Percentiles rank a stretch among this genome's conserved stretches.
phyloP scores from a whole-genome alignment of 192 early-diverging fungal genomes.

The Umbelopsis sp. region DNA sequence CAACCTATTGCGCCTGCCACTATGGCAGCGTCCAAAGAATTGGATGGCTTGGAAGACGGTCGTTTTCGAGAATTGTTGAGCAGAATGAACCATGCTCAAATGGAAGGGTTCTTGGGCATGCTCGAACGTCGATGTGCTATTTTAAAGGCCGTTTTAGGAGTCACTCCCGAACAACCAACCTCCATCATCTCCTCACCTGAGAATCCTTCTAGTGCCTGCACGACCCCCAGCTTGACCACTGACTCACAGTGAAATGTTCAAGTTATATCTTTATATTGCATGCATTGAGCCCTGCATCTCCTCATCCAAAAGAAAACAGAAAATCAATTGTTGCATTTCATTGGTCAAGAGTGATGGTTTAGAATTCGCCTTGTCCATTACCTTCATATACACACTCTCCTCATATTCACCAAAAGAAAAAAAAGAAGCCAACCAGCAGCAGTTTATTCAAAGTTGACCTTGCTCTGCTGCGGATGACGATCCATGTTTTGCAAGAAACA shows the following conservation, averaged over 20 bases:
- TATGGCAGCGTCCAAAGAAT: constrained; percentile 1
- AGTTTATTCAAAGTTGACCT: no score
- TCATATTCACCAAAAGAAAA: no score
- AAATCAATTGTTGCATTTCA: no score
- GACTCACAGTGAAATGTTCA: neutral
- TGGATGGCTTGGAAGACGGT: constrained; percentile 36
- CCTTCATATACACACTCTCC: no score
- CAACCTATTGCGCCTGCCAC: constrained; percentile 9
- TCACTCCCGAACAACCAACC: neutral
- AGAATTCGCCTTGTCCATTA: no score
- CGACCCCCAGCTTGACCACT: neutral
- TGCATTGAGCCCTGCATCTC: no score
- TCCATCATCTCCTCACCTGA: neutral
- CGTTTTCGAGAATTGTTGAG: constrained; percentile 37
- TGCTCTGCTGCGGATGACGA: no score
- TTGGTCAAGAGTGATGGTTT: no score
- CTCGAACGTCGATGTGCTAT: constrained; percentile 62
- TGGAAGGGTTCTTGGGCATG: constrained; percentile 56
- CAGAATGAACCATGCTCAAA: constrained; percentile 52
- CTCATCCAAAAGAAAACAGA: no score
- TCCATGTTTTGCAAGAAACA: no score
- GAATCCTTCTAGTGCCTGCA: neutral
- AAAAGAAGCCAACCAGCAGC: no score
- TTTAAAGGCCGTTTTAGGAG: constrained; percentile 28
- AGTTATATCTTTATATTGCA: no score